A percentile compares a stretch with the other conserved stretches of the same genome.
Conservation (phyloP, 139 green algal species). For the Micromonas pusilla region DNA sequence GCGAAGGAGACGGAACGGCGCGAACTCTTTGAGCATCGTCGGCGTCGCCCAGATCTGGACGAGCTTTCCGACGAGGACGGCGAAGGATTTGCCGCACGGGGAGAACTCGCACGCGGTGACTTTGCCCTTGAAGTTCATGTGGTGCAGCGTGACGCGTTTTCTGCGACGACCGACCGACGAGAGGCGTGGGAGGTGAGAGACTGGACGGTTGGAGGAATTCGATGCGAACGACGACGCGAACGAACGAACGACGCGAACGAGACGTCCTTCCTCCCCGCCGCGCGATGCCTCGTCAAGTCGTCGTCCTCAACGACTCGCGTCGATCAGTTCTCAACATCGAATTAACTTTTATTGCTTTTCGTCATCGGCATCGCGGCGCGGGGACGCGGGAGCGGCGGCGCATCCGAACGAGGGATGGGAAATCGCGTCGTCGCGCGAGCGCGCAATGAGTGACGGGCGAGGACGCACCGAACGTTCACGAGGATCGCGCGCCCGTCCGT, state of each 20-base stretch:
- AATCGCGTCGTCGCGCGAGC: background rate
- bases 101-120: slow-evolving; percentile 75
- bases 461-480: slow-evolving; percentile 45
- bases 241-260: too few species aligned
- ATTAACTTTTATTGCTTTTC: background rate
- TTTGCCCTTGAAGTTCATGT: slow-evolving; percentile 81
- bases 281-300: too few species aligned
- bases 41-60: slow-evolving; percentile 87
- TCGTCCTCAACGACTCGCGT: too few species aligned
- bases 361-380: background rate
- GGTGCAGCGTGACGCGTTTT: slow-evolving; percentile 72
- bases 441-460: background rate
- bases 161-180: slow-evolving; percentile 10
- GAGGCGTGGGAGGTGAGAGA: background rate
- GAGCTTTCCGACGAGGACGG: slow-evolving; percentile 70
- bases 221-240: too few species aligned
- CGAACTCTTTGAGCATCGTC: slow-evolving; percentile 63
- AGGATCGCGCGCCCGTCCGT: slow-evolving; percentile 66
- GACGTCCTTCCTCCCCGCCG: too few species aligned
- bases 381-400: background rate
- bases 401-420: too few species aligned
- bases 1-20: slow-evolving; percentile 83
- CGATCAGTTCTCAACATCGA: background rate
- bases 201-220: background rate
- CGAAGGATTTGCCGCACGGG: slow-evolving; percentile 79